Evolutionary conservation across 1,284 basidiomycete genomes (phyloP), one percentile per base, ranked within the genome.

Genomic region (Ceratobasidium sp.): DNA sequence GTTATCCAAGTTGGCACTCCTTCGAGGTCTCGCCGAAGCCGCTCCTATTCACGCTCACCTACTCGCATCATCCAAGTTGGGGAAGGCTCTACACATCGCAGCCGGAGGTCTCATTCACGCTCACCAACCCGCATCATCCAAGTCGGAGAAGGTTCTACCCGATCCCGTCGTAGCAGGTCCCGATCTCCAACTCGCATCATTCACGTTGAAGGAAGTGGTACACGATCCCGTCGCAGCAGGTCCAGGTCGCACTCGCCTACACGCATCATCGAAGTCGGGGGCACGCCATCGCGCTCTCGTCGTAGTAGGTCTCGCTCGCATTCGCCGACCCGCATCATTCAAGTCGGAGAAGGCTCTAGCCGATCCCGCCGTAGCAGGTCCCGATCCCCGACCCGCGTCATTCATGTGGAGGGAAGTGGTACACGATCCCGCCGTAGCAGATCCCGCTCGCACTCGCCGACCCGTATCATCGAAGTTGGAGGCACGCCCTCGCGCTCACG

Each of bases 211-310:
- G 14, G n/a, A n/a, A 44, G 31, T 1, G 4, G 60, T 3, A 44
- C 33, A 31, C n/a, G 11, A 29, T 64, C 62, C 9, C 47, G 62
- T 22, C 66, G 54, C 11, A 57, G 54, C 44, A 57, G 51, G 19
- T 56, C 51, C 44, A 57, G 51, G 19, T 56, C 51, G 27, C 51
- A 54, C 22, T 71, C 66, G 17, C 66, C 66, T 29, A 60, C 69
- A 41, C 66, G 54, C 19, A 36, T 57, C 36, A 59, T 71, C 41
- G 22, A 48, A 5, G 66, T 71, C 27, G 54, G 27, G 36, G 63
- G 47, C 8, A 31, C 27, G n/a, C 31, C 29, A 8, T 24, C 29
- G 5, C n/a, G 63, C 11, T 47, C 54, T 44, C 65, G 64, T 22
- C 15, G 31, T 8, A 54, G n/a, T 14, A 41, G 51, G 22, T 56